phyloP scores from a whole-genome alignment of 2,329 filamentous ascomycete species.

The Cytospora piceicola region DNA sequence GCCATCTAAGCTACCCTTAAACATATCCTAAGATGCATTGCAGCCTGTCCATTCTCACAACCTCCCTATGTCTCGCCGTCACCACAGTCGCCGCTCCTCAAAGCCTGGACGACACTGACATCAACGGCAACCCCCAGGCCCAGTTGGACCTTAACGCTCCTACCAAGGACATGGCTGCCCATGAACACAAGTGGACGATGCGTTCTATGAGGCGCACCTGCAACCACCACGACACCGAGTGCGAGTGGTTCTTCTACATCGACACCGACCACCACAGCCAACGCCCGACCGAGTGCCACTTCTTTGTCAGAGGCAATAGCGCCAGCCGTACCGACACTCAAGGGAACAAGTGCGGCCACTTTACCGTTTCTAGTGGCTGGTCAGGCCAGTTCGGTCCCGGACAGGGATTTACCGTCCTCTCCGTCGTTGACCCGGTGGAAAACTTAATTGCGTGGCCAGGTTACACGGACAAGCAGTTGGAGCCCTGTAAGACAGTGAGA shows the following conservation, averaged over 20 bases:
- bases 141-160: background rate
- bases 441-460: slow-evolving; percentile 54
- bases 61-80: background rate
- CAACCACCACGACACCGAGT: slow-evolving; percentile 44
- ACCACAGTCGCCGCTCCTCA: background rate
- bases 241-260: slow-evolving; percentile 47
- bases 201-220: slow-evolving; percentile 44
- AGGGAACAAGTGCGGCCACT: slow-evolving; percentile 48
- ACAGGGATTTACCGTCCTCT: slow-evolving; percentile 58
- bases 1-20: background rate
- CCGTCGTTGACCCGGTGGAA: slow-evolving; percentile 49
- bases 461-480: slow-evolving; percentile 58
- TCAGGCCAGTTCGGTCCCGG: slow-evolving; percentile 56
- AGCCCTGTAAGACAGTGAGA: background rate
- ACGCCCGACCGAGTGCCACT: slow-evolving; percentile 39
- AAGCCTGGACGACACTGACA: background rate
- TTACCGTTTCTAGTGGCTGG: slow-evolving; percentile 57
- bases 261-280: slow-evolving; percentile 38
- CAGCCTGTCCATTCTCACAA: background rate
- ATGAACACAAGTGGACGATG: slow-evolving; percentile 44
- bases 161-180: background rate
- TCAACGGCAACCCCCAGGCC: background rate
- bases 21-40: background rate
- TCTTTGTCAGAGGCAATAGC: slow-evolving; percentile 40
- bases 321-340: slow-evolving; percentile 44